A percentile compares a stretch with the other conserved stretches of the same genome.
Conservation (phyloP, 2,329 filamentous ascomycete genomes). For the Fusarium avenaceum region DNA sequence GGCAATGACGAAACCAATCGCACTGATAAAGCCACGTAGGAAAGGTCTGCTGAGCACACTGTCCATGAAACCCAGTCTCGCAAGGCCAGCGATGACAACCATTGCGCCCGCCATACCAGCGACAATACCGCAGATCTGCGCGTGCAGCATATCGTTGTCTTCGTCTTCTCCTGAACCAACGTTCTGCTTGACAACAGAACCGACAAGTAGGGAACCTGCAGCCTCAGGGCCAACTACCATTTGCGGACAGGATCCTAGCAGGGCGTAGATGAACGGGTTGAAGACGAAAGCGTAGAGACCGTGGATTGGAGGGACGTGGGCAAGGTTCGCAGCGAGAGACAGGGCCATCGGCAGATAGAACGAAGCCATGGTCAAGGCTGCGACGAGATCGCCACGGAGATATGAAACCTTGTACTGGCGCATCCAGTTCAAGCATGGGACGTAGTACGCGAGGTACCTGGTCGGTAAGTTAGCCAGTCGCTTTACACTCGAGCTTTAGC, state of each 20-base stretch:
- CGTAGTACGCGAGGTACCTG: slow-evolving; percentile 92
- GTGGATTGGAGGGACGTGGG: slow-evolving; percentile 92
- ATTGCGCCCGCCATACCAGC: slow-evolving; percentile 89
- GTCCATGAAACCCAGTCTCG: slow-evolving; percentile 90
- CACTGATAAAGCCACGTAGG: slow-evolving; percentile 93
- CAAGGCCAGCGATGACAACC: slow-evolving; percentile 88
- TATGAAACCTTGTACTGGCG: slow-evolving; percentile 86
- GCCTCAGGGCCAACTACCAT: slow-evolving; percentile 97
- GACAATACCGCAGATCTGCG: slow-evolving; percentile 87
- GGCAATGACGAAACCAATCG: slow-evolving; percentile 95
- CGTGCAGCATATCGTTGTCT: slow-evolving; percentile 76
- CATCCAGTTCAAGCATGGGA: slow-evolving; percentile 93
- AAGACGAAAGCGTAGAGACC: slow-evolving; percentile 95
- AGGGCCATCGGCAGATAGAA: slow-evolving; percentile 98
- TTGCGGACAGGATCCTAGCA: slow-evolving; percentile 90
- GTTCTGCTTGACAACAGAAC: slow-evolving; percentile 84
- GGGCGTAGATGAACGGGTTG: slow-evolving; percentile 89
- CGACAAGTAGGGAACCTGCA: slow-evolving; percentile 89
- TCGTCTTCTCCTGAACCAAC: slow-evolving; percentile 76
- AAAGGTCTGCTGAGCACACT: slow-evolving; percentile 95
- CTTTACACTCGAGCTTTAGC: neutral
- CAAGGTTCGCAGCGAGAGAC: slow-evolving; percentile 91
- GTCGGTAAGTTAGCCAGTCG: slow-evolving; percentile 22
- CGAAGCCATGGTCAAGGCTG: slow-evolving; percentile 95
- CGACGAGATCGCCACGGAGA: slow-evolving; percentile 86